These are phyloP conservation scores for Boechera retrofracta DNA, from an alignment of 345 rosid species.

Conservation along the genomic window DNA sequence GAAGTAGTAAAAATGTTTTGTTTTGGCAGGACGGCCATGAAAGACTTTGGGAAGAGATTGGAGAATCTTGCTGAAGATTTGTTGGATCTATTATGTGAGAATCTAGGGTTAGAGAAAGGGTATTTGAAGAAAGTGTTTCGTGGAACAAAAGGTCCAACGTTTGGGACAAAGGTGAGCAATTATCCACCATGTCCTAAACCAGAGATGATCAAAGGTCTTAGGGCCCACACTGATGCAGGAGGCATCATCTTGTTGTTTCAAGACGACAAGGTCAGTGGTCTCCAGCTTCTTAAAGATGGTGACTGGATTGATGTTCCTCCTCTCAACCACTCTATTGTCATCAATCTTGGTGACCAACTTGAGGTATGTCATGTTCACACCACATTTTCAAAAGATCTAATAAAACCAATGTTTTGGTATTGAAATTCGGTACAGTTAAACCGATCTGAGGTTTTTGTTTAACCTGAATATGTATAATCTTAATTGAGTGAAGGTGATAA, in stretches of 20 bases:
- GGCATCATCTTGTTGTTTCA: conserved; percentile 90
- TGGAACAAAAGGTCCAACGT: conserved; percentile 80
- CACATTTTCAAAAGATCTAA: conserved; percentile 11
- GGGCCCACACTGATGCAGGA: conserved; percentile 99
- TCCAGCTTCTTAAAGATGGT: conserved; percentile 92
- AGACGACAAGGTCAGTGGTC: conserved; percentile 93
- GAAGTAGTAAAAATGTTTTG: conserved; percentile 3
- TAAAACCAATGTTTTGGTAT: conserved; percentile 1
- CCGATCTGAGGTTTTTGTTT: neutral
- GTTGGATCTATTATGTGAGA: conserved; percentile 72
- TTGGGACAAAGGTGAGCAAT: conserved; percentile 91
- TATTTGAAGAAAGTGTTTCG: conserved; percentile 71
- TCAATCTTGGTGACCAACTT: conserved; percentile 96
- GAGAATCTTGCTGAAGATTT: conserved; percentile 75
- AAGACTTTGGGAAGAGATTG: conserved; percentile 62
- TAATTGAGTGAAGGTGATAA: conserved; percentile 63
- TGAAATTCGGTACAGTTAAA: neutral
- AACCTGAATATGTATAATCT: conserved; percentile 10
- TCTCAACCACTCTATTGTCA: conserved; percentile 75
- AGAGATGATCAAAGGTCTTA: conserved; percentile 81
- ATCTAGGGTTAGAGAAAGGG: conserved; percentile 83
- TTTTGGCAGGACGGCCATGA: conserved; percentile 63
- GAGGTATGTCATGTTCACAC: conserved; percentile 58
- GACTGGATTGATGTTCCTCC: conserved; percentile 95
- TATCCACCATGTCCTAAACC: conserved; percentile 98